Evolutionary conservation across 768 basidiomycete species (phyloP), one percentile per base, ranked within the genome.

Genomic region (Phylloporus sp.): DNA sequence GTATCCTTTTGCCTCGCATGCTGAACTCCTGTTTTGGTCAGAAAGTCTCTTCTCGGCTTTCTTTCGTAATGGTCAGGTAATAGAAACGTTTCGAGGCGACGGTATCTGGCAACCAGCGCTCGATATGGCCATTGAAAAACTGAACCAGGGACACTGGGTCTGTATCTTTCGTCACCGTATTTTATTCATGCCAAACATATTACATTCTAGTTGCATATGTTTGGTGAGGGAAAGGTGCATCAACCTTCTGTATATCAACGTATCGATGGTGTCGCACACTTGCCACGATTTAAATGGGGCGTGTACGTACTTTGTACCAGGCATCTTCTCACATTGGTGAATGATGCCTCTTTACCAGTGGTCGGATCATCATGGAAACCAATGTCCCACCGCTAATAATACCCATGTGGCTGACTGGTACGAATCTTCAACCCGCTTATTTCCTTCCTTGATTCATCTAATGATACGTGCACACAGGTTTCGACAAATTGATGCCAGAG

Each of bases 261-360:
- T 45, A 63, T 60, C 32, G 60, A 73, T 50, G 81, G 82, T 11
- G 55, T 72, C 6, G 73, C 76, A 16, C 67, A 67, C 58, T 69
- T 97, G 46, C 76, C 84, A 7, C 76, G 90, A 42, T 95, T 97
- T 70, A 97, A 95, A 74, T 97, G 95, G 95, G 95, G 95, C 52
- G 74, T 95, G 93, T 95, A 65, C 69, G 93, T 84, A 36, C 35
- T 53, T 27, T 46, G 31, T 24, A 16, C 12, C 28, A 31, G 39
- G 24, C 11, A 20, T 27, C 16, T 27, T 55, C 41, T 53, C 49
- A 53, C 11, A 1, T n/a, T 32, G 12, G 22, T 50, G 35, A 55
- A 29, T 42, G 22, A 22, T 42, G 27, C 41, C n/a, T 40, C 40
- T 24, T 10, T 18, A 39, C 32, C 61, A 95, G 92, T 24, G 91